Evolutionary conservation across 2,329 filamentous ascomycete genomes (phyloP).

Genomic region (Aspergillus brunneoviolaceus): DNA sequence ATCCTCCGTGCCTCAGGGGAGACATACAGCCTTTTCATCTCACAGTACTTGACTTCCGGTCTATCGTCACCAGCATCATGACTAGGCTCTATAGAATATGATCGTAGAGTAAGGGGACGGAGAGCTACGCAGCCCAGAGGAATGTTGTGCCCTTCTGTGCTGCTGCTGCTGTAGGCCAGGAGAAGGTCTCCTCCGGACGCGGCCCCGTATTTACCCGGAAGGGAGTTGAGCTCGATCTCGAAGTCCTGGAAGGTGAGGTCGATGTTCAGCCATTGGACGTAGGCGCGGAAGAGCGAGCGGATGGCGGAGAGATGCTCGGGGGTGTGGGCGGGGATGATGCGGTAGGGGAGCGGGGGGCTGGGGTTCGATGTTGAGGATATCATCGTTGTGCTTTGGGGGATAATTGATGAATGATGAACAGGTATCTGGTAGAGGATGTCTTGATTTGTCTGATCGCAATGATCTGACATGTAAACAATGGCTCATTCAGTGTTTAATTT

Average conservation of each 20-base stretch:
- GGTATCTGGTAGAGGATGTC: too few species aligned
- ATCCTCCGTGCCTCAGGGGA: constrained; percentile 48
- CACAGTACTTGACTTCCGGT: constrained; percentile 36
- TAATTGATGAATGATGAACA: neutral
- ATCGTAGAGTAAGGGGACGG: constrained; percentile 26
- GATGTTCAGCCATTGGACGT: constrained; percentile 49
- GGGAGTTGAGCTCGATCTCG: constrained; percentile 49
- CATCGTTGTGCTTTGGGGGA: neutral
- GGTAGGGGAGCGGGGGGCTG: constrained; percentile 8
- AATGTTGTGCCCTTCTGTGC: neutral
- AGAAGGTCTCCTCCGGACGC: constrained; percentile 49
- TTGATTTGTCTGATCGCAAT: too few species aligned
- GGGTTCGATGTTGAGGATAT: neutral
- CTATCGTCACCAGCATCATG: neutral
- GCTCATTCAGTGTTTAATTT: too few species aligned
- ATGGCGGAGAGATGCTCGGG: constrained; percentile 45
- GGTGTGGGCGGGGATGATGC: constrained; percentile 41
- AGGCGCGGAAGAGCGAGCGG: constrained; percentile 44
- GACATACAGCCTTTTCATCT: constrained; percentile 61
- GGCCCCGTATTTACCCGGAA: constrained; percentile 56
- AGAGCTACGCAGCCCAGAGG: constrained; percentile 54
- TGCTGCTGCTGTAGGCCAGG: constrained; percentile 39
- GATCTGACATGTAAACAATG: neutral
- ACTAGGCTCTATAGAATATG: neutral
- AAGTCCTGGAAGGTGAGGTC: constrained; percentile 61